A percentile compares a stretch with the other conserved stretches of the same genome.
Evolutionary conservation across 2,329 filamentous ascomycete genomes (phyloP).

Genomic region (Trichoderma guizhouense): DNA sequence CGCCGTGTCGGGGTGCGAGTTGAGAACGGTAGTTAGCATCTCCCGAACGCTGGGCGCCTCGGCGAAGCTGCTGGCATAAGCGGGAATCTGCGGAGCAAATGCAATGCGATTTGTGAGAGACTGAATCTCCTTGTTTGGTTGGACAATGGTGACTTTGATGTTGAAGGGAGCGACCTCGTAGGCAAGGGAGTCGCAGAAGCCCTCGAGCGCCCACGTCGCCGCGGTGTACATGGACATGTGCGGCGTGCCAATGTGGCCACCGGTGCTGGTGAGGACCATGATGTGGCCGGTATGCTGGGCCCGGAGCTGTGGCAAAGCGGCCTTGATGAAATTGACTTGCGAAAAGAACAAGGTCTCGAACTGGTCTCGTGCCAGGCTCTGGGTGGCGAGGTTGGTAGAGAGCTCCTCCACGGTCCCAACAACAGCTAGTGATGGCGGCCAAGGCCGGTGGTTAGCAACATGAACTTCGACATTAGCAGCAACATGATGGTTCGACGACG

Average conservation of each 20-base stretch:
- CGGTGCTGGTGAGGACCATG: conserved; percentile 83
- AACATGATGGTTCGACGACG: neutral
- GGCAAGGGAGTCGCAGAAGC: conserved; percentile 90
- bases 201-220: conserved; percentile 91
- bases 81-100: conserved; percentile 73
- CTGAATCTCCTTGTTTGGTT: conserved; percentile 90
- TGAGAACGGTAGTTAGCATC: conserved; percentile 76
- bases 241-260: conserved; percentile 88
- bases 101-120: conserved; percentile 83
- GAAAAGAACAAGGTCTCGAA: conserved; percentile 96
- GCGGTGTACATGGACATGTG: conserved; percentile 89
- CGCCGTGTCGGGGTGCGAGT: conserved; percentile 66
- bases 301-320: conserved; percentile 75
- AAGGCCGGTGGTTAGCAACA: neutral
- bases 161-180: conserved; percentile 98
- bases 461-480: too few species aligned
- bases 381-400: conserved; percentile 66
- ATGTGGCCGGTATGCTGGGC: conserved; percentile 82
- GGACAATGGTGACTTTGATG: conserved; percentile 91
- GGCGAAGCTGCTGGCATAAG: conserved; percentile 36
- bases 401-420: conserved; percentile 91
- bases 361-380: conserved; percentile 80
- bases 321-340: conserved; percentile 93
- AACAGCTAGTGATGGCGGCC: conserved; percentile 55
- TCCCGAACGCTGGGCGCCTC: conserved; percentile 78